phyloP scores from a whole-genome alignment of 2,329 filamentous ascomycete species.

The Pleomassaria siparia region DNA sequence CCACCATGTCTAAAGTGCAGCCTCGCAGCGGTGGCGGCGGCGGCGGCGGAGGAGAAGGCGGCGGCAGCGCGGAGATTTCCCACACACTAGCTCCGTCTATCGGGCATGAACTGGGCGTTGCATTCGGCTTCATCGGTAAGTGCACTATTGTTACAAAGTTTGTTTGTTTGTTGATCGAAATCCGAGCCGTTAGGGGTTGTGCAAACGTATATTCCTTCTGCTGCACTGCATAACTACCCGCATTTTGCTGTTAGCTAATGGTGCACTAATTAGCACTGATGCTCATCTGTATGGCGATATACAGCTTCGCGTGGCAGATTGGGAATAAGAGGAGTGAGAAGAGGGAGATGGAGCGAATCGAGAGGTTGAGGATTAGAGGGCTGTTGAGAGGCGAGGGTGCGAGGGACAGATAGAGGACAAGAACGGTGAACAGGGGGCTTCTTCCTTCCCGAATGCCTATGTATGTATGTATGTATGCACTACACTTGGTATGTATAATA shows the following conservation, averaged over 20 bases:
- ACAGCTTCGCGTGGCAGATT: conserved; percentile 21
- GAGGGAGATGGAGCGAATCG: conserved; percentile 19
- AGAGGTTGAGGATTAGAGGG: conserved; percentile 16
- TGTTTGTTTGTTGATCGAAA: background rate
- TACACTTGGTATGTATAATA: no score
- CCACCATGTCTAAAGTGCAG: background rate
- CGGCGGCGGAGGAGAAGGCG: no score
- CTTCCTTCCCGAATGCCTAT: no score
- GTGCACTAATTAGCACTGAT: conserved; percentile 18
- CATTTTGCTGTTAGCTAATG: background rate
- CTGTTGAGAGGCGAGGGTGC: conserved; percentile 12
- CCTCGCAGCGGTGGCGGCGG: background rate
- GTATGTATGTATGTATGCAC: no score
- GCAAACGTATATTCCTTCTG: no score
- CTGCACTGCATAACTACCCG: background rate
- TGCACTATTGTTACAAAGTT: background rate
- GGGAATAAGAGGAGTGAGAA: conserved; percentile 18
- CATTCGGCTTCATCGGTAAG: conserved; percentile 27
- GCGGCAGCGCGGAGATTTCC: background rate
- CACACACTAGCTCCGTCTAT: conserved; percentile 14
- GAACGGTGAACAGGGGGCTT: no score
- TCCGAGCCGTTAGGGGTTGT: no score
- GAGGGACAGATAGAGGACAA: no score
- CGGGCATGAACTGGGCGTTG: conserved; percentile 24
- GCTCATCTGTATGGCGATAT: conserved; percentile 19